Evolutionary conservation across 768 basidiomycete genomes (phyloP), one percentile per base, ranked within the genome.

Genomic region (Amanita pallidorosea): DNA sequence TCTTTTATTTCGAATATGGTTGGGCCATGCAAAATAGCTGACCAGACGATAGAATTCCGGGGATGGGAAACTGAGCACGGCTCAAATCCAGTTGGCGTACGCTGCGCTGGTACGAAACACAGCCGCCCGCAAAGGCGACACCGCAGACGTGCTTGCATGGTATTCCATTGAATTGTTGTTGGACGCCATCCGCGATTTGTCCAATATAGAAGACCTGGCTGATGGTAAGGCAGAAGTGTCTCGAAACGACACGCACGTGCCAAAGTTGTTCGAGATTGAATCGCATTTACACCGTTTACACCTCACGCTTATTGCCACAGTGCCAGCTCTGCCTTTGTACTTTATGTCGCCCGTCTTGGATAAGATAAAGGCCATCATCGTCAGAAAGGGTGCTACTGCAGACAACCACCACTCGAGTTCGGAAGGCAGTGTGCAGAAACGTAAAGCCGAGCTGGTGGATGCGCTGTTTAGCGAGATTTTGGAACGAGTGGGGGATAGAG

Each of bases 381-480:
- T 59, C 37, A 18, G 52, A 51, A 7, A 36, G 6, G 15, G 6
- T 17, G 20, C 52, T 47, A 52, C 48, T 34, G 45, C 31, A 35
- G 41, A 50, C 17, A 13, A 5, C 6, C 27, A 29, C 27, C 7
- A 31, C 31, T 31, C 4, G 31, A 31, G 53, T 42, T 42, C 45
- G 45, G 50, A 44, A 23, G 56, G 43, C 55, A 55, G 54, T 34
- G 58, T 49, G 43, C n/a, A n/a, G n/a, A n/a, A n/a, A n/a, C n/a
- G n/a, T 17, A 61, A 63, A 60, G 56, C 63, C 52, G 79, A 79
- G 53, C 65, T 89, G 23, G 67, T 75, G 15, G 67, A 79, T 38
- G 77, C 77, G 5, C 60, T 85, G 40, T 83, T 83, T 63, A 68
- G 65, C 37, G 83, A 86, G 63, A 73, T 90, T 33, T 63, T 77